Conservation (phyloP, 108 stramenopile genomes). For the Pseudonitzschia multiseries region DNA sequence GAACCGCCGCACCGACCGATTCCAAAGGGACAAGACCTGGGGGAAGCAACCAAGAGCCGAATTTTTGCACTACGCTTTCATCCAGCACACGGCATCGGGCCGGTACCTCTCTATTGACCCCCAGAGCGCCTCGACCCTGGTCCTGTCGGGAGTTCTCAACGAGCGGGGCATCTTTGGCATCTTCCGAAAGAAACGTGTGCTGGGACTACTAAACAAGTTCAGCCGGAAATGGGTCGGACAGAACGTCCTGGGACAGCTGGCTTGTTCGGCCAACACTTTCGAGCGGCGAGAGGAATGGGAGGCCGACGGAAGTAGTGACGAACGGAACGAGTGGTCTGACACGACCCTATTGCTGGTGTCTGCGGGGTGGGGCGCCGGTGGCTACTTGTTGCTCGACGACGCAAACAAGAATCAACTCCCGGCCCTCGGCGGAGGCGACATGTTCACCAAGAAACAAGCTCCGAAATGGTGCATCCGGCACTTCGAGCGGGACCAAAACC, state of each 20-base stretch:
- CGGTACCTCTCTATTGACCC: conserved; percentile 39
- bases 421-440: conserved; percentile 33
- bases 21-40: conserved; percentile 56
- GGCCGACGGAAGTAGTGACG: conserved; percentile 18
- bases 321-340: conserved; percentile 29
- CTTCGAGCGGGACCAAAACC: background rate
- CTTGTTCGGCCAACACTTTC: conserved; percentile 44
- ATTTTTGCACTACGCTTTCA: conserved; percentile 32
- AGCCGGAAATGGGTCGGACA: conserved; percentile 50
- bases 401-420: conserved; percentile 9
- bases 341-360: conserved; percentile 49
- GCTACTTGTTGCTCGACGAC: conserved; percentile 38
- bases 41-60: conserved; percentile 25
- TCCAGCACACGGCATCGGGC: conserved; percentile 45
- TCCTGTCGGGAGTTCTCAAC: conserved; percentile 24
- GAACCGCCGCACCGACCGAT: conserved; percentile 53
- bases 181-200: conserved; percentile 45
- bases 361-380: conserved; percentile 61
- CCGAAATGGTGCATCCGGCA: conserved; percentile 47
- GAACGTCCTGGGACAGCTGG: conserved; percentile 45
- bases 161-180: conserved; percentile 52
- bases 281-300: conserved; percentile 65
- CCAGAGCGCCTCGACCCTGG: conserved; percentile 12
- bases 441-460: conserved; percentile 40
- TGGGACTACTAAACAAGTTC: conserved; percentile 54